Conservation (phyloP, 2,329 filamentous ascomycete genomes). For the Parastagonospora nodorum region DNA sequence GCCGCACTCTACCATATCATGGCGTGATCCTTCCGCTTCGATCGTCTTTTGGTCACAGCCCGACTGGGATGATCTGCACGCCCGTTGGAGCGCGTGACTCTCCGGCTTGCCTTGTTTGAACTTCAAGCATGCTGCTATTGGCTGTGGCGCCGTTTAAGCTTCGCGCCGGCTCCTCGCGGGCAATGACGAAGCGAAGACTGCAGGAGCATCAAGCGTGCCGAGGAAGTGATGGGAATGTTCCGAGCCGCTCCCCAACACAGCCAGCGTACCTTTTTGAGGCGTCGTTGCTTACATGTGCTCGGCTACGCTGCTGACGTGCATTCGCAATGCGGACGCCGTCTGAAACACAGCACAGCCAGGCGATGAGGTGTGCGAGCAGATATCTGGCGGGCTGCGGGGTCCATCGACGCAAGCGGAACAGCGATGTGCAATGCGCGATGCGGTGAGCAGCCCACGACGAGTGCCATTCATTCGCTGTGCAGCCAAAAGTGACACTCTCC, state of each 20-base stretch:
- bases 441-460: slow-evolving; percentile 6
- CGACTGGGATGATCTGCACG: slow-evolving; percentile 36
- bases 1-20: slow-evolving; percentile 4
- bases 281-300: not conserved
- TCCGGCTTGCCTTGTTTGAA: slow-evolving; percentile 30
- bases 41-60: slow-evolving; percentile 9
- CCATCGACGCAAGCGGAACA: no score
- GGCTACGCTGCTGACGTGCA: not conserved
- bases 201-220: slow-evolving; percentile 24
- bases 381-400: no score
- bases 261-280: not conserved
- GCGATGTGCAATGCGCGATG: not conserved
- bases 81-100: slow-evolving; percentile 44
- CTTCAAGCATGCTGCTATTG: slow-evolving; percentile 27
- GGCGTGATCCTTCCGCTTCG: slow-evolving; percentile 20
- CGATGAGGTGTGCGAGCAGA: no score
- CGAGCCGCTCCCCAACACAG: slow-evolving; percentile 4
- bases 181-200: slow-evolving; percentile 22
- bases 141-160: slow-evolving; percentile 29
- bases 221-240: slow-evolving; percentile 15
- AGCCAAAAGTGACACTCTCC: not conserved
- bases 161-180: slow-evolving; percentile 26
- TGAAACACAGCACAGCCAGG: no score
- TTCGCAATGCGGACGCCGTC: no score
- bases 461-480: not conserved